phyloP scores from a whole-genome alignment of 345 rosid genomes.

The Noccaea caerulescens region DNA sequence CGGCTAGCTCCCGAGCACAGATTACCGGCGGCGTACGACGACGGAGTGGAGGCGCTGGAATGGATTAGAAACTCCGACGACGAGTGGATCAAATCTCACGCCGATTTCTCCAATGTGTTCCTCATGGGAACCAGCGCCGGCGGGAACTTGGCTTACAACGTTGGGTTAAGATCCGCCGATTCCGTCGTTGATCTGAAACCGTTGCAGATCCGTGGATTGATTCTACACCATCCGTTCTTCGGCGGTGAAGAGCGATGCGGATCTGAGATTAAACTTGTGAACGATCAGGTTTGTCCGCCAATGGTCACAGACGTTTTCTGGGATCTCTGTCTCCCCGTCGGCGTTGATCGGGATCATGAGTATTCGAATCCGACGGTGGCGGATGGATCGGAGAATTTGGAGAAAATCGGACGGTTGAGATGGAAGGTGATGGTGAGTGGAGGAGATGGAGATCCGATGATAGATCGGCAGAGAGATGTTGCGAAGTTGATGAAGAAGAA shows the following conservation, averaged over 20 bases:
- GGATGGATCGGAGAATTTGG: constrained; percentile 39
- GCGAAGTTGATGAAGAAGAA: constrained; percentile 49
- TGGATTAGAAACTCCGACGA: constrained; percentile 48
- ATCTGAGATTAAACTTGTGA: constrained; percentile 51
- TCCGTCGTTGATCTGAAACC: constrained; percentile 39
- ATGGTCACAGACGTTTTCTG: constrained; percentile 51
- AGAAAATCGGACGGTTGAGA: constrained; percentile 35
- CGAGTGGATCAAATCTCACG: constrained; percentile 48
- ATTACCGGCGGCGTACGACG: constrained; percentile 70
- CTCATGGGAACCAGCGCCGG: constrained; percentile 69
- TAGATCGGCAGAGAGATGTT: constrained; percentile 55
- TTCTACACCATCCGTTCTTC: constrained; percentile 64
- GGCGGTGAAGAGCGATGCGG: constrained; percentile 54
- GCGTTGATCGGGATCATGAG: constrained; percentile 61
- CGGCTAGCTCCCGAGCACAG: constrained; percentile 74
- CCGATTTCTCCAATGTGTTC: constrained; percentile 47
- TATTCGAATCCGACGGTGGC: constrained; percentile 56
- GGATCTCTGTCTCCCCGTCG: constrained; percentile 59
- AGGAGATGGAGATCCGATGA: constrained; percentile 52
- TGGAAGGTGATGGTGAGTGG: constrained; percentile 57
- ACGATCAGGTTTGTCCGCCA: constrained; percentile 44
- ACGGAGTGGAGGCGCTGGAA: constrained; percentile 53
- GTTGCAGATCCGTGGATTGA: constrained; percentile 64
- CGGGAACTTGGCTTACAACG: constrained; percentile 58
- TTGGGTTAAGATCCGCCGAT: constrained; percentile 46